phyloP scores from a whole-genome alignment of 2,329 filamentous ascomycete genomes.

The Fusarium tupiense region DNA sequence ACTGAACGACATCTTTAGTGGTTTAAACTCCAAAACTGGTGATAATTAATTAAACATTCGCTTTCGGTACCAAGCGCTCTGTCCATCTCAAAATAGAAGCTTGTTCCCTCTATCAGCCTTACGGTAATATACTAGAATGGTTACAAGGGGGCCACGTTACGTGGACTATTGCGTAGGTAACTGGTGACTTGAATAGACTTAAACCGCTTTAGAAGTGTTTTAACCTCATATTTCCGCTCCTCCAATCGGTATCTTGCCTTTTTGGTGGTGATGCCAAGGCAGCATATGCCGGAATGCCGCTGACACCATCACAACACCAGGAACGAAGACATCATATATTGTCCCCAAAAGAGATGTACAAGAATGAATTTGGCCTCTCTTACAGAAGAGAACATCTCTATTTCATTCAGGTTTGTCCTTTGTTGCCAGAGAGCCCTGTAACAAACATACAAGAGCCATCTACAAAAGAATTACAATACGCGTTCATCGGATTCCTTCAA shows the following conservation, averaged over 20 bases:
- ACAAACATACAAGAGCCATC: background rate
- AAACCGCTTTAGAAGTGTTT: background rate
- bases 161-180: background rate
- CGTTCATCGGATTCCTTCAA: conserved; percentile 23
- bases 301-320: background rate
- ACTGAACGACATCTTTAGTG: background rate
- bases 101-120: background rate
- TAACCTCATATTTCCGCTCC: background rate
- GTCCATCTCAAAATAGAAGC: conserved; percentile 21
- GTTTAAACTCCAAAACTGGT: background rate
- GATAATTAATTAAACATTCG: background rate
- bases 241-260: background rate
- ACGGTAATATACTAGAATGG: background rate
- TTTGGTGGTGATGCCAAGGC: background rate
- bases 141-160: background rate
- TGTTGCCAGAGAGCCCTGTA: background rate
- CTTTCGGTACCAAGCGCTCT: background rate
- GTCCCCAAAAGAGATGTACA: background rate
- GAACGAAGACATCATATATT: background rate
- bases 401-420: rapidly evolving
- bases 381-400: rapidly evolving
- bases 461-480: conserved; percentile 9
- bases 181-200: background rate
- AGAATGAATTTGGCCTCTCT: background rate
- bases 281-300: background rate